Evolutionary conservation across 2,329 filamentous ascomycete species (phyloP).

Genomic region (Emericellopsis atlantica): DNA sequence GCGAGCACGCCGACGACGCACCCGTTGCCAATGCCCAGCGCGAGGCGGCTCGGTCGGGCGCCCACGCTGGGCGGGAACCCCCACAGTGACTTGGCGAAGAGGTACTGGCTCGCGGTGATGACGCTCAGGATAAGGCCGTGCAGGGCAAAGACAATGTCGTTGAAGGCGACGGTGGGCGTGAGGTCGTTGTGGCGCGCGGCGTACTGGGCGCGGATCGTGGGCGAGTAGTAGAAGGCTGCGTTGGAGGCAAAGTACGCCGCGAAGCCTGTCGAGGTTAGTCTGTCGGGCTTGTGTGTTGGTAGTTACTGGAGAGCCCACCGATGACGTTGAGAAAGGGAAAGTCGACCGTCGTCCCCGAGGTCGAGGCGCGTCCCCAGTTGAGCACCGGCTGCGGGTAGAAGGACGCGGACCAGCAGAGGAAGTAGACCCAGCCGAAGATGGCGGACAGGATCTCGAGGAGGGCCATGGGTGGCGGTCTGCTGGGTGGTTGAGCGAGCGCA

Average conservation of each 20-base stretch:
- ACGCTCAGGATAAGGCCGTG: slow-evolving; percentile 66
- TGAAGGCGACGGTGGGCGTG: slow-evolving; percentile 73
- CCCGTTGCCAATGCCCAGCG: slow-evolving; percentile 58
- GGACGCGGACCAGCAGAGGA: slow-evolving; percentile 67
- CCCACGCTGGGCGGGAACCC: slow-evolving; percentile 51
- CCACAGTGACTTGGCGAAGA: slow-evolving; percentile 64
- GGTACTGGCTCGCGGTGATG: slow-evolving; percentile 66
- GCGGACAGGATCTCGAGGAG: slow-evolving; percentile 38
- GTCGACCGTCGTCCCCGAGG: slow-evolving; percentile 74
- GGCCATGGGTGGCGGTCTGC: slow-evolving; percentile 4
- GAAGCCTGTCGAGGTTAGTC: slow-evolving; percentile 39
- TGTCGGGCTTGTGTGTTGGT: slow-evolving; percentile 2
- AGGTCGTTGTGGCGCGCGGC: slow-evolving; percentile 64
- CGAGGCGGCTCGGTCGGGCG: slow-evolving; percentile 44
- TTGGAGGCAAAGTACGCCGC: slow-evolving; percentile 66
- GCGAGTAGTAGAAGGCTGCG: slow-evolving; percentile 63
- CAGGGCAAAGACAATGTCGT: slow-evolving; percentile 78
- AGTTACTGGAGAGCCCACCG: slow-evolving; percentile 22
- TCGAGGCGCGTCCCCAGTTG: slow-evolving; percentile 66
- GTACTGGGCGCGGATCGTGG: slow-evolving; percentile 69
- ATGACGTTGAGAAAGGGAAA: slow-evolving; percentile 66
- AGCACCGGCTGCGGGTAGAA: slow-evolving; percentile 87
- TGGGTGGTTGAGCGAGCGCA: no score
- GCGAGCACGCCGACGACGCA: slow-evolving; percentile 47
- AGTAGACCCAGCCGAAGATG: slow-evolving; percentile 66